Evolutionary conservation across 2,329 filamentous ascomycete genomes (phyloP).

Genomic region (Exserohilum rostratum): DNA sequence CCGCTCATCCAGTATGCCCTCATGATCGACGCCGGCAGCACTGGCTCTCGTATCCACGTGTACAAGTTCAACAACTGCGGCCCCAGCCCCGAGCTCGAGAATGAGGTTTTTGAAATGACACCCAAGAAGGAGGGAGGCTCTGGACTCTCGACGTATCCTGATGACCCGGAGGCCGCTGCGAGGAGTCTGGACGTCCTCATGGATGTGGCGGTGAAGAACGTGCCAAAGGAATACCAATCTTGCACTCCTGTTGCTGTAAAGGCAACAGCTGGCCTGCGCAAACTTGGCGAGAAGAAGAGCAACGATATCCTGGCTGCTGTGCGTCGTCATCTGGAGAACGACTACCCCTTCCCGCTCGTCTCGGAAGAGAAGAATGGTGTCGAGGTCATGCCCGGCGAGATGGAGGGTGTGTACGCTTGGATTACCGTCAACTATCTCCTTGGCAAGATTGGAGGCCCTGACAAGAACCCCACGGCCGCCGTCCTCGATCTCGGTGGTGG

Average conservation of each 20-base stretch:
- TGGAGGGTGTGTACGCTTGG: constrained; percentile 98
- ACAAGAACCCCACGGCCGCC: constrained; percentile 88
- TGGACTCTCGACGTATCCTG: constrained; percentile 82
- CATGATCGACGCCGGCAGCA: constrained; percentile 98
- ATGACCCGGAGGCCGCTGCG: constrained; percentile 85
- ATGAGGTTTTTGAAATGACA: constrained; percentile 92
- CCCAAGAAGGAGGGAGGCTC: constrained; percentile 80
- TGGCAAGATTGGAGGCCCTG: constrained; percentile 93
- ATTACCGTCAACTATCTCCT: constrained; percentile 99
- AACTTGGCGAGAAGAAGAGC: constrained; percentile 81
- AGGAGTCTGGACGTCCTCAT: constrained; percentile 87
- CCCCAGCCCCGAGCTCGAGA: constrained; percentile 89
- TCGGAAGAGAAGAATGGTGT: constrained; percentile 84
- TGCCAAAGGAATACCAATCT: constrained; percentile 86
- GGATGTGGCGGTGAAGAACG: constrained; percentile 80
- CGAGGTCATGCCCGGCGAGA: constrained; percentile 94
- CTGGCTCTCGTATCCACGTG: constrained; percentile 95
- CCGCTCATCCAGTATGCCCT: constrained; percentile 96
- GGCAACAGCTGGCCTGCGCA: constrained; percentile 89
- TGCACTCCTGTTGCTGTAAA: constrained; percentile 98
- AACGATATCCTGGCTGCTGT: constrained; percentile 86
- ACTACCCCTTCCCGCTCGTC: constrained; percentile 94
- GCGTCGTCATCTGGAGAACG: constrained; percentile 78
- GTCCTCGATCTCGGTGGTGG: constrained; percentile 96
- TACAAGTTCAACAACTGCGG: constrained; percentile 99